Conservation (phyloP, 768 basidiomycete species). For the Tephrocybe sp. region DNA sequence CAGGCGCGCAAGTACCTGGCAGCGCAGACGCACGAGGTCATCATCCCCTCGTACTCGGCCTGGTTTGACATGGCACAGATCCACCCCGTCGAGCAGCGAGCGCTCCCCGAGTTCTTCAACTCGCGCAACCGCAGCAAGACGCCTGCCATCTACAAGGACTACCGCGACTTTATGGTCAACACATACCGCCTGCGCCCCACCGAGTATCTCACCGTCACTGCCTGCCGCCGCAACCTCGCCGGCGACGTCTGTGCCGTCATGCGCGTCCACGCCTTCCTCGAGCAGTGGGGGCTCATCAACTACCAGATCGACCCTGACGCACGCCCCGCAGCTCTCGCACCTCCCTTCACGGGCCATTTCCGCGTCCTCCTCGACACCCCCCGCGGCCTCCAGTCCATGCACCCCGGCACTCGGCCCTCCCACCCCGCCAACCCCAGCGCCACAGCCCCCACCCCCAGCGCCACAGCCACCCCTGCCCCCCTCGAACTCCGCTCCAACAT, state of each 20-base stretch:
- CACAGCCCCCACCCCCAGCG: conserved; percentile 34
- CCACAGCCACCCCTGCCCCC: conserved; percentile 58
- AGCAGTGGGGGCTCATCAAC: conserved; percentile 99
- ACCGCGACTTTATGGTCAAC: conserved; percentile 99
- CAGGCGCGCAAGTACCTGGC: conserved; percentile 94
- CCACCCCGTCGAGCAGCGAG: conserved; percentile 87
- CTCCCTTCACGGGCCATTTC: conserved; percentile 99
- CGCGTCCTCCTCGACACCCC: conserved; percentile 97
- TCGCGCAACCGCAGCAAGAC: conserved; percentile 94
- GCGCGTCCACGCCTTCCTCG: conserved; percentile 98
- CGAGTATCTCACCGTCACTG: conserved; percentile 97
- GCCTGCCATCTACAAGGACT: conserved; percentile 97
- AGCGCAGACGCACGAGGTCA: conserved; percentile 94
- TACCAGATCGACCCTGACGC: conserved; percentile 99
- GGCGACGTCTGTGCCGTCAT: conserved; percentile 99
- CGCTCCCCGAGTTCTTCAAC: conserved; percentile 98
- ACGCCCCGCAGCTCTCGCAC: conserved; percentile 89
- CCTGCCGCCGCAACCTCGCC: conserved; percentile 92
- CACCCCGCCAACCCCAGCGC: conserved; percentile 35
- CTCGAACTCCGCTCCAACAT: conserved; percentile 87
- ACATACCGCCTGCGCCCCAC: conserved; percentile 91
- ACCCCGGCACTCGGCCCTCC: conserved; percentile 69
- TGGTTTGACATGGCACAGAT: conserved; percentile 98
- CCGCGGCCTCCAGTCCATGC: conserved; percentile 91
- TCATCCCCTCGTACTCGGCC: conserved; percentile 95